Evolutionary conservation across 345 rosid species (phyloP), one percentile per base, ranked within the genome.

Genomic region (Eucalyptus dawsonii): DNA sequence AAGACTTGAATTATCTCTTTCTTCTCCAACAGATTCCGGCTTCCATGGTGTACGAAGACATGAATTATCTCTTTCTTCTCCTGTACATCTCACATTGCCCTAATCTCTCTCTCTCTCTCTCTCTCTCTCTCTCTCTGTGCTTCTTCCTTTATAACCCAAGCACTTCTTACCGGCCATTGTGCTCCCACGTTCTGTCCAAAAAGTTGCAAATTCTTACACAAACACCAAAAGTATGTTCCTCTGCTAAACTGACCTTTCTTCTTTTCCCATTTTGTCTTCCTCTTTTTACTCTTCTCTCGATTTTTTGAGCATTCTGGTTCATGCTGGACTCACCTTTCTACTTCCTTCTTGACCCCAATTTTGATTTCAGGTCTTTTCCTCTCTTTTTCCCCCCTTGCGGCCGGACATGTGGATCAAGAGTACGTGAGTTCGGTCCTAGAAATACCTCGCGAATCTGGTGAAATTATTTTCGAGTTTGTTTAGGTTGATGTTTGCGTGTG

Each of bases 21-120:
- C 51, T 50, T 50, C 16, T 0, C 51, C 51, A 90, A 89, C 91
- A 11, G 87, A 92, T 92, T 91, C 94, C 50, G 86, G 88, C 49
- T 88, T 87, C 34, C 62, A 81, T 87, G 54, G 45, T 53, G 19
- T n/a, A 24, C 5, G 53, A 31, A 87, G 14, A 65, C 47, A 87
- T 89, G 21, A 83, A 42, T 49, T 8, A 86, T 85, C 88, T 86
- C 92, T 90, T 90, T 47, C 92, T 92, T 90, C 81, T 76, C 29
- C 27, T 40, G 85, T 76, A 40, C 85, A 76, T 19, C 81, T 34
- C 2, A 5, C 44, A 8, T 14, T 65, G 40, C 76, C 76, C 19
- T 65, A 34, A 17, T 72, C 44, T 72, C 88, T 53, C 49, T 17
- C 14, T 86, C 88, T 53, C 62, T 19, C 90, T 53, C 42, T 25